Percentiles rank a stretch among this genome's conserved stretches.
Evolutionary conservation across 2,329 filamentous ascomycete genomes (phyloP).

Genomic region (Xylaria sp.): DNA sequence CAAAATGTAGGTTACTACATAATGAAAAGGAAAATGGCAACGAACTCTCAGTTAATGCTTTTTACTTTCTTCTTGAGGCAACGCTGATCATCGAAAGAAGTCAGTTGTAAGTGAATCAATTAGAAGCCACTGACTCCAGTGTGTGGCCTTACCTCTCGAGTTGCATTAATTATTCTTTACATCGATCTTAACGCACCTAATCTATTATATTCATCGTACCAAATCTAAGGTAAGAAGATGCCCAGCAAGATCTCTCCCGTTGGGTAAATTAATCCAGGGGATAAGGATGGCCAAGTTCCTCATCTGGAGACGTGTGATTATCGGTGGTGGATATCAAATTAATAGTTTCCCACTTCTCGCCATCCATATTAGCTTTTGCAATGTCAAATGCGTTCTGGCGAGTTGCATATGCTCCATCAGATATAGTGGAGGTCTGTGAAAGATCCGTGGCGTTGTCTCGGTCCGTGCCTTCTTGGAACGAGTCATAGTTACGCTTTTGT

Average conservation of each 20-base stretch:
- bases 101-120: too few relatives aligned
- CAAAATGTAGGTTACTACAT: too few relatives aligned
- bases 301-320: conserved; percentile 52
- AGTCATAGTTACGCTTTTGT: conserved; percentile 12
- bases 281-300: conserved; percentile 49
- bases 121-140: too few relatives aligned
- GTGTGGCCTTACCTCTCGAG: too few relatives aligned
- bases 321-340: conserved; percentile 54
- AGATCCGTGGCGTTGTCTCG: conserved; percentile 41
- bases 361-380: conserved; percentile 44
- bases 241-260: not conserved
- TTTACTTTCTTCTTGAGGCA: too few relatives aligned
- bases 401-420: conserved; percentile 45
- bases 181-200: too few relatives aligned
- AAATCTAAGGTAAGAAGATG: too few relatives aligned
- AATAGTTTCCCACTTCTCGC: conserved; percentile 43
- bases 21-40: too few relatives aligned
- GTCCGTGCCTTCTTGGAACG: conserved; percentile 20
- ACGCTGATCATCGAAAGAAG: too few relatives aligned
- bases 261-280: not conserved
- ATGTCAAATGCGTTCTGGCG: conserved; percentile 50
- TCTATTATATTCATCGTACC: too few relatives aligned
- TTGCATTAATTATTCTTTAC: too few relatives aligned
- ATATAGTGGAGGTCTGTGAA: conserved; percentile 51
- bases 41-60: too few relatives aligned